Conservation (phyloP, 768 basidiomycete species). For the Tylopilus sp. region DNA sequence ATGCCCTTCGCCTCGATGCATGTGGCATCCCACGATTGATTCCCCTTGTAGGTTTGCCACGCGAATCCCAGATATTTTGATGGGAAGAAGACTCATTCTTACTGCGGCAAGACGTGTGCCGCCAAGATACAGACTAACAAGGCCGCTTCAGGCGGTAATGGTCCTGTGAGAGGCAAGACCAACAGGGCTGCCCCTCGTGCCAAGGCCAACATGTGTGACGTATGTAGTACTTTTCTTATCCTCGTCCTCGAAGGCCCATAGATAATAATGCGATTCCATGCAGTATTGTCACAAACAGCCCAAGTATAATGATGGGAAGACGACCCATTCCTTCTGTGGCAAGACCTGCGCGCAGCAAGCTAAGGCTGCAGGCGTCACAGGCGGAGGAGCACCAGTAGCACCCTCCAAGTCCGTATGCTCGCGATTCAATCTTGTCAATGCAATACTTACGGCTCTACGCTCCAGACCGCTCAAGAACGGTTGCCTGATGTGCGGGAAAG, state of each 20-base stretch:
- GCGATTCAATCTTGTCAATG: slow-evolving; percentile 19
- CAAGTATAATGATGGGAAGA: slow-evolving; percentile 55
- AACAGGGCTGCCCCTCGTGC: slow-evolving; percentile 23
- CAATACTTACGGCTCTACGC: slow-evolving; percentile 32
- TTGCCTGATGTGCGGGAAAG: slow-evolving; percentile 62
- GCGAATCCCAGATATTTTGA: slow-evolving; percentile 54
- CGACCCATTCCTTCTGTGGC: slow-evolving; percentile 59
- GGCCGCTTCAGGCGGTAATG: slow-evolving; percentile 23
- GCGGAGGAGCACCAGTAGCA: slow-evolving; percentile 22
- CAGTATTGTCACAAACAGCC: slow-evolving; percentile 61
- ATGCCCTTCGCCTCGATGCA: slow-evolving; percentile 17
- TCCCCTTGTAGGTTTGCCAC: slow-evolving; percentile 46
- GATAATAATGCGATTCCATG: slow-evolving; percentile 5
- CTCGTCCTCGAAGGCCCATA: background rate
- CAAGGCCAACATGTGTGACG: slow-evolving; percentile 46
- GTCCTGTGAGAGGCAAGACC: slow-evolving; percentile 26
- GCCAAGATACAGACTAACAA: slow-evolving; percentile 41
- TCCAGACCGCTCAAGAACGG: slow-evolving; percentile 37
- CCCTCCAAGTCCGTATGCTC: slow-evolving; percentile 32
- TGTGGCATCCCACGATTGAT: slow-evolving; percentile 1
- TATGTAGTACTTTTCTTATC: slow-evolving; percentile 28
- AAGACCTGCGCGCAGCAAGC: slow-evolving; percentile 58
- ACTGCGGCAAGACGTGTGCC: slow-evolving; percentile 56
- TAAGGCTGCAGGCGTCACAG: slow-evolving; percentile 25
- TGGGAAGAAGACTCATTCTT: slow-evolving; percentile 52